Conservation (phyloP, 1,139 yeast genomes). For the Wickerhamomyces sp. region DNA sequence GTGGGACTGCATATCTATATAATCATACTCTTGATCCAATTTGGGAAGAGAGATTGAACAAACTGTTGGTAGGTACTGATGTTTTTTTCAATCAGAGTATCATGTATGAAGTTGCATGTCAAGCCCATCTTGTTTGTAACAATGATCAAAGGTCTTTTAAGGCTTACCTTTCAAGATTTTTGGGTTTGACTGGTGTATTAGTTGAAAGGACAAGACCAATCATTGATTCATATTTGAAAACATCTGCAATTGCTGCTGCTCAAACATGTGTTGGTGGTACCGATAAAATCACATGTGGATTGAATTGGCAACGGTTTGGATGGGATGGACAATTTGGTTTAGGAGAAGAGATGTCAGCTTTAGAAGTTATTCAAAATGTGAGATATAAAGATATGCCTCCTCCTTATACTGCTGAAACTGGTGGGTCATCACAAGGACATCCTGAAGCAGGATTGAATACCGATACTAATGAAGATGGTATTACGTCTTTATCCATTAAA, state of each 20-base stretch:
- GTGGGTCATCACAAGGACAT: slow-evolving; percentile 54
- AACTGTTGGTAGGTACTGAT: slow-evolving; percentile 45
- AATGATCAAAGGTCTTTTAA: slow-evolving; percentile 86
- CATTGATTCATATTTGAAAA: slow-evolving; percentile 45
- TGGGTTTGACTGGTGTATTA: slow-evolving; percentile 66
- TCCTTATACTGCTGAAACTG: slow-evolving; percentile 50
- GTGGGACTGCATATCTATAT: slow-evolving; percentile 79
- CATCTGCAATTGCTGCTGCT: slow-evolving; percentile 75
- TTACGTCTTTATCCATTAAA: slow-evolving; percentile 42
- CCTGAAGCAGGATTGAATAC: slow-evolving; percentile 45
- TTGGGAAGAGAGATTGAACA: slow-evolving; percentile 59
- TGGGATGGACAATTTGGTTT: slow-evolving; percentile 79
- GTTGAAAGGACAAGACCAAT: slow-evolving; percentile 53
- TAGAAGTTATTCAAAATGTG: slow-evolving; percentile 66
- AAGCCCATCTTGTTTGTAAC: slow-evolving; percentile 54
- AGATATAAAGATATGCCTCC: slow-evolving; percentile 43
- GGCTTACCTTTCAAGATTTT: slow-evolving; percentile 68
- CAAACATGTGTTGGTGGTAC: slow-evolving; percentile 74
- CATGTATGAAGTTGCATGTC: slow-evolving; percentile 80
- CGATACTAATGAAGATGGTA: slow-evolving; percentile 4
- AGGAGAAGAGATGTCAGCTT: slow-evolving; percentile 87
- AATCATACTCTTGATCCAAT: slow-evolving; percentile 57
- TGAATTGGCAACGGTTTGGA: slow-evolving; percentile 58
- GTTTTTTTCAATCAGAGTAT: slow-evolving; percentile 55
- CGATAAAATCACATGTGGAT: slow-evolving; percentile 86